Evolutionary conservation across 768 basidiomycete genomes (phyloP), one percentile per base, ranked within the genome.

Genomic region (Ephemerocybe angulata): DNA sequence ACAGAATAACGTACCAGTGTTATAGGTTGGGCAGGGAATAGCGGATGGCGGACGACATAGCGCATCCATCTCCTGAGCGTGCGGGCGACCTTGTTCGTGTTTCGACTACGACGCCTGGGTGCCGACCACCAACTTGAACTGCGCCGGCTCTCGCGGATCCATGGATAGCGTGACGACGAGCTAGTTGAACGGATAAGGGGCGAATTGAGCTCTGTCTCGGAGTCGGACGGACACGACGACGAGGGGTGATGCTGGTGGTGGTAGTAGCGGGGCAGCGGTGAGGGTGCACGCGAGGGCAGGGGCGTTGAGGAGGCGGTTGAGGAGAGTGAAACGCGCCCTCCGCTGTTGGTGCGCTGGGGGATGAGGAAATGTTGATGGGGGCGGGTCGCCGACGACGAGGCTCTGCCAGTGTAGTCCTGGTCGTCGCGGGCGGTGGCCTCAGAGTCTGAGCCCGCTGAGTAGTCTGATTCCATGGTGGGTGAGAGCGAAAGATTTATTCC

Each of bases 11-110:
- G 67, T 60, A 90, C 90, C 53, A 93, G 89, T 55, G 89, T 88
- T 60, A 88, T 76, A 11, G 90, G 90, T 58, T 88, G 88, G 59
- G 81, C 82, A 50, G 90, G 90, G 67, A 90, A 86, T 69, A 88
- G 78, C 15, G 87, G 89, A 69, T 87, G 86, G 56, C 86, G 78
- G 27, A 90, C 68, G 22, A 89, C 60, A 50, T 76, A 73, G 53
- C 83, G 74, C 38, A 81, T 65, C 64, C 77, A 77, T 61, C 83
- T 77, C 66, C 81, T 85, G 53, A 83, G 53, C 15, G 75, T 67
- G 58, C 86, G 77, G 50, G 80, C 63, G 31, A 77, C 62, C 51
- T 73, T 71, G 49, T 76, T 71, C 35, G 77, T 73, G 62, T 82
- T 70, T 59, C 75, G 78, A 58, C 84, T 77, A 38, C 85, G 74